phyloP scores from a whole-genome alignment of 768 basidiomycete species.

The Xerocomellus intermedius region DNA sequence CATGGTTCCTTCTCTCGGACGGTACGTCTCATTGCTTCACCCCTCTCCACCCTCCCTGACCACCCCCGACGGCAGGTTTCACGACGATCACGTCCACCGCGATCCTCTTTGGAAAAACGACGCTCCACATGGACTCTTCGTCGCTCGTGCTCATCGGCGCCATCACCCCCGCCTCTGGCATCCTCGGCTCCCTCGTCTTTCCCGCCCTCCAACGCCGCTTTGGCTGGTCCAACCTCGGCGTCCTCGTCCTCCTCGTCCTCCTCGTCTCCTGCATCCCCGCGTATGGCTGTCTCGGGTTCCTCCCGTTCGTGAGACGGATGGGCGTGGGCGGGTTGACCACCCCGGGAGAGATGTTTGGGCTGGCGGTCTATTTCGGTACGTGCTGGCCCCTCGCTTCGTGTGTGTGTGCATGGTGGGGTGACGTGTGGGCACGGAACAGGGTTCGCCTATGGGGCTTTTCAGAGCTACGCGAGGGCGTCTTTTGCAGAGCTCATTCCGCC shows the following conservation, averaged over 20 bases:
- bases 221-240: conserved; percentile 62
- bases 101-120: conserved; percentile 88
- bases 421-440: too few species aligned
- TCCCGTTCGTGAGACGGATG: conserved; percentile 47
- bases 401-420: not conserved
- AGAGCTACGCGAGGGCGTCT: conserved; percentile 83
- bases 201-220: conserved; percentile 67
- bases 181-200: conserved; percentile 81
- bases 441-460: conserved; percentile 84
- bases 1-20: conserved; percentile 94
- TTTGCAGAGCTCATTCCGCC: conserved; percentile 86
- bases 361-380: conserved; percentile 80
- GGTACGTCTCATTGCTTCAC: conserved; percentile 44
- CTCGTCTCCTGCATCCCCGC: conserved; percentile 66
- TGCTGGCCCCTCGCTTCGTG: not conserved
- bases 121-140: conserved; percentile 75
- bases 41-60: not conserved
- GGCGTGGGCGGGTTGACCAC: conserved; percentile 75
- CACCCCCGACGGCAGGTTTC: conserved; percentile 51
- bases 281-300: conserved; percentile 83
- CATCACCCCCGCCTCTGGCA: conserved; percentile 75
- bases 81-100: conserved; percentile 92
- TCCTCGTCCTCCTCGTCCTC: conserved; percentile 66
- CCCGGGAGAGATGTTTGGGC: conserved; percentile 78
- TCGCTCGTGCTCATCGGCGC: conserved; percentile 78